Evolutionary conservation across 129 eudicot genomes (phyloP).

Genomic region (Scalesia atractyloides): DNA sequence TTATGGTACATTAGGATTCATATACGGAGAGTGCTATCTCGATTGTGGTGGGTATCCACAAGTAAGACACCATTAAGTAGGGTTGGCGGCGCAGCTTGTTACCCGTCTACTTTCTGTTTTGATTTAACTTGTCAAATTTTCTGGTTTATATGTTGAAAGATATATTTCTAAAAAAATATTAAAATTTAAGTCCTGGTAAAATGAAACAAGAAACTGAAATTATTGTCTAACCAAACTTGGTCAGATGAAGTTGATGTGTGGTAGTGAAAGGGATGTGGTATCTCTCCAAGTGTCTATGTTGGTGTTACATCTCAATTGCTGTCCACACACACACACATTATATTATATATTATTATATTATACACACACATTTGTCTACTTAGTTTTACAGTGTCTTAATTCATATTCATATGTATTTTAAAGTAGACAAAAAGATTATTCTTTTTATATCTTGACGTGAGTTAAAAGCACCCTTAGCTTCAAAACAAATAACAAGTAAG

Average conservation of each 20-base stretch:
- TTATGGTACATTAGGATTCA: no score
- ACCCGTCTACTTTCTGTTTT: no score
- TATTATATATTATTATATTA: no score
- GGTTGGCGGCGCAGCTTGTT: no score
- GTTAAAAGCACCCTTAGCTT: constrained; percentile 2
- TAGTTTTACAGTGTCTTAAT: background rate
- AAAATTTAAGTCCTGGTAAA: background rate
- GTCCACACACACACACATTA: background rate
- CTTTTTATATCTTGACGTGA: background rate
- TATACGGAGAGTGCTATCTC: no score
- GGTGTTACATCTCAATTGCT: constrained; percentile 20
- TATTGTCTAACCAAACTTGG: constrained; percentile 20
- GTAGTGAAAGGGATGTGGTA: constrained; percentile 16
- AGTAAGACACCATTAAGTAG: no score
- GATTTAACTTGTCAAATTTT: no score
- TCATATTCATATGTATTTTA: background rate
- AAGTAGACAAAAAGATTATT: background rate
- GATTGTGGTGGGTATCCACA: no score
- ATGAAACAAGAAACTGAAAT: background rate
- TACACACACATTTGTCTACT: background rate
- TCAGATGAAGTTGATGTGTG: constrained; percentile 28
- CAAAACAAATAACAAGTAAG: background rate
- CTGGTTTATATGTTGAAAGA: no score
- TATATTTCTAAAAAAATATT: no score
- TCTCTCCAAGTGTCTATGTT: constrained; percentile 27